Conservation (phyloP, 345 rosid genomes). For the Eucalyptus pumila region DNA sequence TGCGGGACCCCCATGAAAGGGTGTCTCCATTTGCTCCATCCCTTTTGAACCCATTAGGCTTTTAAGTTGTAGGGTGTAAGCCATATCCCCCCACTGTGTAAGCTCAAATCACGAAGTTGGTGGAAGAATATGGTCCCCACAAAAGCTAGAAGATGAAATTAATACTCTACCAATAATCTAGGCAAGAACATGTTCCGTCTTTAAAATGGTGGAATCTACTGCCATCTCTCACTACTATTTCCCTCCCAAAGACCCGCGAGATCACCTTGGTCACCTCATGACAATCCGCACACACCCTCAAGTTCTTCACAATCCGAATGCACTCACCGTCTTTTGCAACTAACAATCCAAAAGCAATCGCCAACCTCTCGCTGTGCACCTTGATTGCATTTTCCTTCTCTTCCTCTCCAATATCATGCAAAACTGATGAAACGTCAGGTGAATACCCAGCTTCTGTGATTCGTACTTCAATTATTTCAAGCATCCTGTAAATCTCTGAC, state of each 20-base stretch:
- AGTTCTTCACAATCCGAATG: conserved; percentile 11
- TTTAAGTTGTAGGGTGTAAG: neutral
- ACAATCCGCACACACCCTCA: conserved; percentile 13
- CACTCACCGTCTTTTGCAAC: neutral
- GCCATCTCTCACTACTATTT: conserved; percentile 17
- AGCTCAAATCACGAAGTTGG: neutral
- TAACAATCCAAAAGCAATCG: conserved; percentile 12
- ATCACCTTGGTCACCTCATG: conserved; percentile 14
- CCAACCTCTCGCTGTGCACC: conserved; percentile 18
- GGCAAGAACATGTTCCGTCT: conserved; percentile 13
- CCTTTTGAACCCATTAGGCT: neutral
- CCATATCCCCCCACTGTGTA: neutral
- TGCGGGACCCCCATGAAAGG: neutral
- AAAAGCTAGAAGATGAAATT: neutral
- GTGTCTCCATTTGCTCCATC: neutral
- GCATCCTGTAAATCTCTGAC: conserved; percentile 5
- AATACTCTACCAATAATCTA: conserved; percentile 9
- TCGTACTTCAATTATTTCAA: conserved; percentile 1
- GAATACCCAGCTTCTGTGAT: conserved; percentile 10
- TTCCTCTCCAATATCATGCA: conserved; percentile 19
- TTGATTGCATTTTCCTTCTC: conserved; percentile 8
- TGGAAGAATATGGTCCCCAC: neutral
- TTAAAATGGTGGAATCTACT: conserved; percentile 21
- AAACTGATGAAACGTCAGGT: neutral
- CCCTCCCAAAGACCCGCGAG: conserved; percentile 1